phyloP scores from a whole-genome alignment of 192 early-diverging fungal species.

The Helicostylum pulchrum region DNA sequence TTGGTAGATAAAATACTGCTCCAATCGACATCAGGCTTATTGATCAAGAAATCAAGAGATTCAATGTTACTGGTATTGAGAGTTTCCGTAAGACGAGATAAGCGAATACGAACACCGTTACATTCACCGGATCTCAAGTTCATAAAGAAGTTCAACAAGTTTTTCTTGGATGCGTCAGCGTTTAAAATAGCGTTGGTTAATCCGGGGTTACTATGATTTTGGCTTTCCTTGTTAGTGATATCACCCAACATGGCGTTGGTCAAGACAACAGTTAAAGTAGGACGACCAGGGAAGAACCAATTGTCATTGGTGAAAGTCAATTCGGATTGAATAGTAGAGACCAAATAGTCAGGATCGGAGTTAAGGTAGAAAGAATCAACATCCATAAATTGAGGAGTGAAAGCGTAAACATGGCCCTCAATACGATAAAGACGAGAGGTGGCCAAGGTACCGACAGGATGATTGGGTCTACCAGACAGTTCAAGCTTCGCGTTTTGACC shows the following conservation, averaged over 20 bases:
- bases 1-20: constrained; percentile 44
- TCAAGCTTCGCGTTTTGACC: constrained; percentile 77
- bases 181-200: neutral
- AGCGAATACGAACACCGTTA: constrained; percentile 67
- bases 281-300: constrained; percentile 70
- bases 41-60: constrained; percentile 80
- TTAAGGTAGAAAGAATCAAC: constrained; percentile 84
- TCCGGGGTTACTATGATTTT: constrained; percentile 21
- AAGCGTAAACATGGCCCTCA: constrained; percentile 78
- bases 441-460: constrained; percentile 74
- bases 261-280: constrained; percentile 73
- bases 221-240: constrained; percentile 34
- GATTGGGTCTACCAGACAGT: constrained; percentile 69
- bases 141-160: constrained; percentile 85
- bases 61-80: constrained; percentile 76
- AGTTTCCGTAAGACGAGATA: constrained; percentile 73
- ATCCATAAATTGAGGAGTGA: constrained; percentile 87
- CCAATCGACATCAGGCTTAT: constrained; percentile 55
- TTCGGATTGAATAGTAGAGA: constrained; percentile 74
- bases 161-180: constrained; percentile 46
- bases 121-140: constrained; percentile 64
- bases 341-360: constrained; percentile 79
- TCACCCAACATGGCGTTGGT: constrained; percentile 79
- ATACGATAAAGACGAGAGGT: constrained; percentile 81
- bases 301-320: constrained; percentile 70